Evolutionary conservation across 2,329 filamentous ascomycete genomes (phyloP).

Genomic region (Berkeleyomyces rouxiae): DNA sequence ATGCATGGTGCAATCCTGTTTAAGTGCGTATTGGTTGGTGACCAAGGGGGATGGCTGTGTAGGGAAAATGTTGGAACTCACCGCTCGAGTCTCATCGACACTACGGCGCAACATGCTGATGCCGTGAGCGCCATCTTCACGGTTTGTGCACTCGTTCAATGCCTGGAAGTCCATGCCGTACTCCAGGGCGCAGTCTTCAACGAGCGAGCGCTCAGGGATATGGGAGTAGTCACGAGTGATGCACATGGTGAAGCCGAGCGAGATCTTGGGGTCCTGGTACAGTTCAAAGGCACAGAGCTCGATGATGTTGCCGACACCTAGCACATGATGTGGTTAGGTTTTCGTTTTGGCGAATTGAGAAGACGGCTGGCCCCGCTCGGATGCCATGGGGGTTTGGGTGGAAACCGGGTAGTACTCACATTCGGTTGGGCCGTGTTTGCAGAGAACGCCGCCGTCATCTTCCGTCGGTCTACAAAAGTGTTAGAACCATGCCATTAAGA

Average conservation of each 20-base stretch:
- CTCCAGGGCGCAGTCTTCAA: conserved; percentile 79
- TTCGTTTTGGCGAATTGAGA: neutral
- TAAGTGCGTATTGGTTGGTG: neutral
- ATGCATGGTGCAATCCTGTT: neutral
- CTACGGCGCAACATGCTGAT: conserved; percentile 51
- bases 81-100: conserved; percentile 43
- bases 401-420: conserved; percentile 27
- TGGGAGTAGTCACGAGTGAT: conserved; percentile 55
- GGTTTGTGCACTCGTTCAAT: conserved; percentile 66
- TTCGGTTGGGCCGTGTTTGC: conserved; percentile 77
- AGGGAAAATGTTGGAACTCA: conserved; percentile 20
- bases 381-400: neutral
- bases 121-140: conserved; percentile 57
- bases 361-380: neutral
- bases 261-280: conserved; percentile 72
- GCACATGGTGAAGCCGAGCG: conserved; percentile 88
- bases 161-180: conserved; percentile 71
- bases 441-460: conserved; percentile 61
- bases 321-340: neutral
- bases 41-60: neutral
- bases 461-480: conserved; percentile 36
- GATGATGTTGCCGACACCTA: conserved; percentile 75
- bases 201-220: conserved; percentile 63
- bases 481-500: too few relatives aligned
- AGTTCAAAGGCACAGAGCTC: conserved; percentile 76